Evolutionary conservation across 164 flowering plant genomes (phyloP), one percentile per base, ranked within the genome.

Genomic region (Aristolochia contorta): DNA sequence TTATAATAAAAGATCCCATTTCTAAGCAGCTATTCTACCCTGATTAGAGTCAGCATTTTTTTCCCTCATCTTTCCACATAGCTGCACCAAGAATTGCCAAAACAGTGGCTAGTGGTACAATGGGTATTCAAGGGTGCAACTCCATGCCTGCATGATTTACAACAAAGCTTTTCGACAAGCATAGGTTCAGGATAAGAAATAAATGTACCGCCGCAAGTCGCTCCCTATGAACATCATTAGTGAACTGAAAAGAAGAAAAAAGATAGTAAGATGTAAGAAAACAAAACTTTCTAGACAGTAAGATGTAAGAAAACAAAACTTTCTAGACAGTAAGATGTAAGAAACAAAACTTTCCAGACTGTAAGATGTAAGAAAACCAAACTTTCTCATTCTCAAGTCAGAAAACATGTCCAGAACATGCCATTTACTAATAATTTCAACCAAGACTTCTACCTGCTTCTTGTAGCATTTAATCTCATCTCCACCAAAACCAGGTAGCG

Each of bases 401-500:
- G 22, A 52, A 0, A n/a, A 37, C 12, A 53, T 22, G 18, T 7
- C 5, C 10, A 53, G 8, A 53, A 21, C 13, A 22, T 53, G 10
- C 56, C 20, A 10, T 23, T 10, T 37, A 20, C 32, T 16, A 22
- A 22, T 53, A 23, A 8, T 53, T 10, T 18, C 12, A 53, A 2
- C 4, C 12, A 54, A 50, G 30, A 58, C 16, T 56, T 68, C 78
- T 80, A 91, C 97, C 51, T 82, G 93, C 69, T 86, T 94, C 72
- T 73, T 79, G 76, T 65, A 91, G 68, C 64, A 74, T 76, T 80
- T 94, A 54, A 94, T 84, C 80, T 94, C 99, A 73, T 94, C 99
- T 56, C 87, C 89, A 66, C 90, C 70, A 72, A 82, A 91, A 22
- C 99, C 97, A 68, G 96, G 99, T 55, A 91, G 82, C 3, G 86